phyloP scores from a whole-genome alignment of 2,329 filamentous ascomycete genomes.

The Xylogone sp. region DNA sequence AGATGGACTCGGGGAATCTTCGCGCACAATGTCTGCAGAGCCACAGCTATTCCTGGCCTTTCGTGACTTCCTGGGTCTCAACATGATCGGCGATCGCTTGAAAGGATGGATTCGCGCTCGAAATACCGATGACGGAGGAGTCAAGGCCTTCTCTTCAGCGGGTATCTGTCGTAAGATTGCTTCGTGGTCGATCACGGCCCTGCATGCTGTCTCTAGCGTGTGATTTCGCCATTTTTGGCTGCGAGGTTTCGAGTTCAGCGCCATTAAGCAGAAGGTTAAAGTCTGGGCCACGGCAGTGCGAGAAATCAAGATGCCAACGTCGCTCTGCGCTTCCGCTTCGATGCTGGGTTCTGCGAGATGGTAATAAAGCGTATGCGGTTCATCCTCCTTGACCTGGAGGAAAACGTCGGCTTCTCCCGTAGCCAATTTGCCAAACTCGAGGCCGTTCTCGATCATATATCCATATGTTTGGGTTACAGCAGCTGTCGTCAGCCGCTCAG shows the following conservation, averaged over 20 bases:
- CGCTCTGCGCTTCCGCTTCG: conserved; percentile 12
- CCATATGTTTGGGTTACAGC: conserved; percentile 44
- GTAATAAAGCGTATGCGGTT: conserved; percentile 16
- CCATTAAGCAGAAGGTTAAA: conserved; percentile 13
- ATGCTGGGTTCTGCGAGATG: conserved; percentile 14
- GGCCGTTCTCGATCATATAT: conserved; percentile 44
- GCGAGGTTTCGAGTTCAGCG: conserved; percentile 11
- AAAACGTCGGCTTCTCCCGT: conserved; percentile 23
- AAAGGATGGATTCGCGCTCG: too few relatives aligned
- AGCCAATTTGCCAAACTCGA: conserved; percentile 23
- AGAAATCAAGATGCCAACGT: conserved; percentile 9
- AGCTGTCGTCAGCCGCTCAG: conserved; percentile 34
- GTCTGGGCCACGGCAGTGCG: conserved; percentile 12
- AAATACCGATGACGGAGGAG: too few relatives aligned
- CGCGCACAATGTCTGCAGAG: too few relatives aligned
- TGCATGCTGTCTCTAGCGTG: conserved; percentile 11
- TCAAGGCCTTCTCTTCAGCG: conserved; percentile 6
- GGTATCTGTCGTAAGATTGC: conserved; percentile 7
- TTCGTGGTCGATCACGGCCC: conserved; percentile 9
- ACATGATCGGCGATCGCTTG: too few relatives aligned
- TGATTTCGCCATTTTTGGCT: conserved; percentile 14
- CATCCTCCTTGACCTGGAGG: conserved; percentile 18
- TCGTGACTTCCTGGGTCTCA: too few relatives aligned
- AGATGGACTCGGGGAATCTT: too few relatives aligned
- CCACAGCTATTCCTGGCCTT: too few relatives aligned